Evolutionary conservation across 73 alveolate genomes (phyloP).

Genomic region (Paramecium sexaurelia): DNA sequence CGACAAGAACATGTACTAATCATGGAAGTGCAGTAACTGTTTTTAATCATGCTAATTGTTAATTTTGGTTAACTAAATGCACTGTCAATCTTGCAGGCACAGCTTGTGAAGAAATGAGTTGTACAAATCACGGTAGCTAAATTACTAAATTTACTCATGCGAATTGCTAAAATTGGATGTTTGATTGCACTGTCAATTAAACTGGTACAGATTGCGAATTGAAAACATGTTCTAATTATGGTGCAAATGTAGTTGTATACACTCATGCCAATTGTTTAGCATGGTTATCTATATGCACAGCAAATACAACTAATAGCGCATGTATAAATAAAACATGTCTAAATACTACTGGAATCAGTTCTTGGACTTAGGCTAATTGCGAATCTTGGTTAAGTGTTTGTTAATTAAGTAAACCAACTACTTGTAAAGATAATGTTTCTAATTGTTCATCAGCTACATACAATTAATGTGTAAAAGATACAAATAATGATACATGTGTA

Average conservation of each 20-base stretch:
- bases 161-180: slow-evolving; percentile 16
- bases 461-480: not conserved
- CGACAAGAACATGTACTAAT: not conserved
- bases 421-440: not conserved
- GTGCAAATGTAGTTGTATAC: slow-evolving; percentile 12
- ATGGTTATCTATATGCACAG: slow-evolving; percentile 24
- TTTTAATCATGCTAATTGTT: not conserved
- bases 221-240: not conserved
- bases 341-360: not conserved
- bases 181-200: not conserved
- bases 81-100: not conserved
- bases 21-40: slow-evolving; percentile 20
- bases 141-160: not conserved
- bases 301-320: not conserved
- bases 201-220: not conserved
- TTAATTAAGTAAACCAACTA: not conserved
- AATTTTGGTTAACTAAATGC: not conserved
- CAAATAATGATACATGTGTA: not conserved
- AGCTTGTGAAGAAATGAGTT: not conserved
- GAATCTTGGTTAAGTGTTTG: not conserved
- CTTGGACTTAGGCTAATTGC: not conserved
- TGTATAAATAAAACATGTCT: slow-evolving; percentile 7
- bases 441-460: slow-evolving; percentile 32
- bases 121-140: not conserved
- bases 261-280: slow-evolving; percentile 18